Base-by-base conservation (phyloP, 768 basidiomycete genomes). In the Paxillus ammoniavirescens region DNA sequence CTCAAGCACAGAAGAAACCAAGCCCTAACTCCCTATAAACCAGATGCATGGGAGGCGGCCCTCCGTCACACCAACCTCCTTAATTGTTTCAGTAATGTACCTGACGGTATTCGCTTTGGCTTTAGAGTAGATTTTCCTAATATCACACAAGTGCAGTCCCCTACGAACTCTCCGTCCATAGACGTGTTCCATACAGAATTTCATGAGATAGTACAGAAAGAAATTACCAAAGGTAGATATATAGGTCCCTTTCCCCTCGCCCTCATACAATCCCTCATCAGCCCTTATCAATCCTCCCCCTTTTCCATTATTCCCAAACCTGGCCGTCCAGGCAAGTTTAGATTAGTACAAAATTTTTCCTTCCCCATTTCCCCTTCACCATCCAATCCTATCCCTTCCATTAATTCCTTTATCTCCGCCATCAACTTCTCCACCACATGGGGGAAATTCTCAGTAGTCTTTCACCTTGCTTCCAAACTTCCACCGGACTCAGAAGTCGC, bases 231-330 rank as follows among this genome's bases (percentile, higher is more conserved):
- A 40, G 50, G 58, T 14, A 55, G 61, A n/a, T 65, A 62, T 44
- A 14, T 65, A 10, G 60, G 64, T 1, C 64, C 56, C 0, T 49
- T 56, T 31, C 36, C 55, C 0, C 43, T 44, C 1, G 2, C 15
- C 13, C 26, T n/a, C 1, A 37, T 63, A 7, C 48, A 54, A 46
- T 13, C 2, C 1, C 30, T 52, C 4, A 51, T 65, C 5, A 58
- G 64, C 14, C 61, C 55, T 26, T 62, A 59, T 44, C 61, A 64
- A 40, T 49, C 59, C 0, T 62, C 63, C 14, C 63, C 58, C 3
- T 40, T 61, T 3, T 59, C 57, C 30, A 54, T 64, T 14, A 59
- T 58, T n/a, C 63, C 61, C 2, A 65, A 65, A 43, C 53, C 61
- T 4, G 57, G 53, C 2, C 23, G 43, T 3, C 55, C 51, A 2